Conservation (phyloP, 2,329 filamentous ascomycete species). For the Thelonectria olida region DNA sequence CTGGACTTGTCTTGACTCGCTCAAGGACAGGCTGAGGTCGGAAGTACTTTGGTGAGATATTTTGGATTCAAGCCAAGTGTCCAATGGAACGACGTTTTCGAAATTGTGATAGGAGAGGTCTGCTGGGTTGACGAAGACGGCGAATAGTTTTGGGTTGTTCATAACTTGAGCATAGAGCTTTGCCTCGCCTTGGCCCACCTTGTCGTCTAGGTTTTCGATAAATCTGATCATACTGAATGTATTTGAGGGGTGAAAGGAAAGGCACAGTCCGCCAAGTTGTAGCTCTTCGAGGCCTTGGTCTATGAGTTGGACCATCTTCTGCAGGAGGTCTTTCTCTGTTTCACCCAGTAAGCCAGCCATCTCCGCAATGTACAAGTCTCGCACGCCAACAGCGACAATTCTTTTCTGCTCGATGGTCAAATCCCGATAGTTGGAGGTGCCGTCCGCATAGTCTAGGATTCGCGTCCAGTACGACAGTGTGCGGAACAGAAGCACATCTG, state of each 20-base stretch:
- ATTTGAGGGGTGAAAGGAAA: conserved; percentile 3
- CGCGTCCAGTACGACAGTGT: background rate
- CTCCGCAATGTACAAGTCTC: conserved; percentile 11
- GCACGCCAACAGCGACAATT: conserved; percentile 4
- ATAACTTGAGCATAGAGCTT: conserved; percentile 5
- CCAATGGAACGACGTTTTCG: conserved; percentile 14
- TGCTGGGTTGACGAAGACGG: conserved; percentile 10
- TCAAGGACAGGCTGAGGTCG: background rate
- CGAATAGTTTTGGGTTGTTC: conserved; percentile 6
- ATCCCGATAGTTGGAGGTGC: background rate
- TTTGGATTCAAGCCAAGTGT: background rate
- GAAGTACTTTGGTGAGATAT: background rate
- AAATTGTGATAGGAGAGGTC: conserved; percentile 19
- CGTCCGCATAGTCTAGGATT: background rate
- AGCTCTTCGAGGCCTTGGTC: background rate
- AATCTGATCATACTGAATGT: background rate
- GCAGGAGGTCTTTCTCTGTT: background rate
- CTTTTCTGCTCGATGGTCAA: background rate
- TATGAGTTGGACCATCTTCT: background rate
- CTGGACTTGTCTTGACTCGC: background rate
- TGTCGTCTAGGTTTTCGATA: conserved; percentile 10
- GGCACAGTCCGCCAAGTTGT: background rate
- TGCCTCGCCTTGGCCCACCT: background rate
- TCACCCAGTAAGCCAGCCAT: background rate
- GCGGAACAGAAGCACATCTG: background rate